These are phyloP conservation scores for Emmonsia crescens DNA, from an alignment of 2,329 filamentous ascomycete species.

Conservation along the genomic window DNA sequence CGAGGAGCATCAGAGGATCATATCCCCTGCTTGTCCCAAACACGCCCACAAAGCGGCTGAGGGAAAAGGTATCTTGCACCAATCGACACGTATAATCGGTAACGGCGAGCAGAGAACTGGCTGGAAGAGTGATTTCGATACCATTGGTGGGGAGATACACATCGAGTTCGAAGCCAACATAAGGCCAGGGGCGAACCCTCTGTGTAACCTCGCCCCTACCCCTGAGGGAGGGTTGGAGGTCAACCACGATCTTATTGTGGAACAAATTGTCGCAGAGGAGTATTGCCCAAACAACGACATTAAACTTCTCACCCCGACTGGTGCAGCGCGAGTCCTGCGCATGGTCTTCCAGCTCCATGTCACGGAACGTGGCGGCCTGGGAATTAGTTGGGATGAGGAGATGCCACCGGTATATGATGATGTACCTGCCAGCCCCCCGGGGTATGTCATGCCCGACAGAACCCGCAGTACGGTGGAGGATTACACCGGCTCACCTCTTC, in stretches of 20 bases:
- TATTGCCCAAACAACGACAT: constrained; percentile 60
- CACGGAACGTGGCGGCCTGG: constrained; percentile 74
- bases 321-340: constrained; percentile 77
- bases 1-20: constrained; percentile 71
- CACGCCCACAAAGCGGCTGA: constrained; percentile 58
- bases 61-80: constrained; percentile 61
- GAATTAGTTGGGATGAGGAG: constrained; percentile 96
- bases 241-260: constrained; percentile 74
- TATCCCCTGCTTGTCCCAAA: constrained; percentile 68
- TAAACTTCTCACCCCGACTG: constrained; percentile 70
- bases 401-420: constrained; percentile 89
- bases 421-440: constrained; percentile 74
- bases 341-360: constrained; percentile 81
- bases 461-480: constrained; percentile 35
- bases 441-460: constrained; percentile 42
- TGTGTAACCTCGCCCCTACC: constrained; percentile 58
- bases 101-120: constrained; percentile 71
- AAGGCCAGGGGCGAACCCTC: constrained; percentile 51
- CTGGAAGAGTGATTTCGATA: constrained; percentile 74
- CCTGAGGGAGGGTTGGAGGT: constrained; percentile 65
- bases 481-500: constrained; percentile 34
- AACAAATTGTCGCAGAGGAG: constrained; percentile 90
- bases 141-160: constrained; percentile 62
- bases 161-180: constrained; percentile 63
- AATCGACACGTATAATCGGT: constrained; percentile 66